Conservation (phyloP, 1,284 basidiomycete genomes). For the Cryptococcus sp. region DNA sequence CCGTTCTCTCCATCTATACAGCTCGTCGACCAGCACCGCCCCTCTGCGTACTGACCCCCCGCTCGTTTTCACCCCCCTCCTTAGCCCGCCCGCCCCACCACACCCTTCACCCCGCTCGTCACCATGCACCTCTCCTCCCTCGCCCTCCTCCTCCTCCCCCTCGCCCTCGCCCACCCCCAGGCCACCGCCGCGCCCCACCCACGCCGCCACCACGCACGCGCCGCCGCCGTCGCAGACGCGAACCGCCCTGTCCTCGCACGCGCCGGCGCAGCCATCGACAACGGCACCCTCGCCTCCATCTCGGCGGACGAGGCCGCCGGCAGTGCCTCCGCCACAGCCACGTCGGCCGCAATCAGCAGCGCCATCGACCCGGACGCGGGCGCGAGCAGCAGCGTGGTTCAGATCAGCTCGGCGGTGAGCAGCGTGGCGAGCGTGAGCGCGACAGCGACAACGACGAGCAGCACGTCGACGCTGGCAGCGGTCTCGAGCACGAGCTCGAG, state of each 20-base stretch:
- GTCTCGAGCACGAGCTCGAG: neutral
- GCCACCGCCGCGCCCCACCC: constrained; percentile 3
- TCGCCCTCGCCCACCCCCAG: constrained; percentile 16
- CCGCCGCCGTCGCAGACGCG: constrained; percentile 15
- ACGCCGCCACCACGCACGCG: constrained; percentile 24
- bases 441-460: neutral
- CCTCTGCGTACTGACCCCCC: neutral
- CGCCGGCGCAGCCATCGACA: constrained; percentile 13
- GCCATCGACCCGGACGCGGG: too few species aligned
- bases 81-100: neutral
- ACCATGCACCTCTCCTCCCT: constrained; percentile 18
- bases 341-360: neutral
- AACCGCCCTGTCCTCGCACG: constrained; percentile 9
- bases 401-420: neutral
- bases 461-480: neutral
- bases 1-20: neutral
- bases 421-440: neutral
- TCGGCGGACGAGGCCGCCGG: constrained; percentile 6
- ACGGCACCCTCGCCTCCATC: constrained; percentile 15
- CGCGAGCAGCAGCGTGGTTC: neutral
- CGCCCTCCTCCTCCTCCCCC: constrained; percentile 19
- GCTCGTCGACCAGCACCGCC: neutral
- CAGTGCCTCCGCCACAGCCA: neutral
- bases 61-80: neutral
- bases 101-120: neutral